Conservation (phyloP, 176 grass and related monocot species). For the Areca catechu region DNA sequence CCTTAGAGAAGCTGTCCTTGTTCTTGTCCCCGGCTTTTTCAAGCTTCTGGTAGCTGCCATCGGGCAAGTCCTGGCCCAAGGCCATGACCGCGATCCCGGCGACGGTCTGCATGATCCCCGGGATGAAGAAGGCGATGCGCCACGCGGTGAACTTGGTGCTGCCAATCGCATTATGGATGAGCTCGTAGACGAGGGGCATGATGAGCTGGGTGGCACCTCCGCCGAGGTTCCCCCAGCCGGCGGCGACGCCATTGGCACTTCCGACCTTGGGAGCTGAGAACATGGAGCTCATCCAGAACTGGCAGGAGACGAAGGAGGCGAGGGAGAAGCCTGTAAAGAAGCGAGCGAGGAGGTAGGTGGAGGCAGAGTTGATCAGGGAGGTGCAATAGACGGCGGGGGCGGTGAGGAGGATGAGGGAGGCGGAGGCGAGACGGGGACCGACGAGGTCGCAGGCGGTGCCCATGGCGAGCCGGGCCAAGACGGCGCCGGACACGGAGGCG, state of each 20-base stretch:
- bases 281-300: constrained; percentile 99
- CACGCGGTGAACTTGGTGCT: constrained; percentile 69
- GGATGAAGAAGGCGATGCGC: constrained; percentile 86
- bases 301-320: constrained; percentile 82
- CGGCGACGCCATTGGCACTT: constrained; percentile 70
- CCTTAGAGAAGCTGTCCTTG: constrained; percentile 73
- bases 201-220: constrained; percentile 84
- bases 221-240: constrained; percentile 91
- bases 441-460: constrained; percentile 86
- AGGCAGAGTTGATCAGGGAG: constrained; percentile 45
- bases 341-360: constrained; percentile 51
- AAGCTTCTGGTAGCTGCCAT: constrained; percentile 62
- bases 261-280: constrained; percentile 80
- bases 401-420: constrained; percentile 63
- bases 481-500: constrained; percentile 78
- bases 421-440: constrained; percentile 68
- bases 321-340: constrained; percentile 97
- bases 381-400: constrained; percentile 75
- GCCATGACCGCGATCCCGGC: constrained; percentile 57
- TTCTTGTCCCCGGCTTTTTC: constrained; percentile 62
- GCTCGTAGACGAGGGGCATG: constrained; percentile 75
- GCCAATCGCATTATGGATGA: constrained; percentile 43
- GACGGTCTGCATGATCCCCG: constrained; percentile 64
- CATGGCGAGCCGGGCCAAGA: constrained; percentile 87
- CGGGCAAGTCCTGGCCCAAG: constrained; percentile 85